Evolutionary conservation across 140 eudicot species (phyloP).

Genomic region (Ambrosia hybrid): DNA sequence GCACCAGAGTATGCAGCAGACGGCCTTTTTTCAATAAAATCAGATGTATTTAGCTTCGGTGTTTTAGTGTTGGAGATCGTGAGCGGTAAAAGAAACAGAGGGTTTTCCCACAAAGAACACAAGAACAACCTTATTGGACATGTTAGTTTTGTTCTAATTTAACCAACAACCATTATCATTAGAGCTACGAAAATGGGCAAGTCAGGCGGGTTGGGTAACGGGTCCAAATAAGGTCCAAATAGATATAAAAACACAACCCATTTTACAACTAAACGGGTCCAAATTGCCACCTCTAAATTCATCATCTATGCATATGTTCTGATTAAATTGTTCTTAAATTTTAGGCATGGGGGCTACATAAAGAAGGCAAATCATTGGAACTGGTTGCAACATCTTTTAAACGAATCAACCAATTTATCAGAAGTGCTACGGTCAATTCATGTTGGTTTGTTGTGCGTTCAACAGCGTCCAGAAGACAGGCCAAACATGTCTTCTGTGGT

Average conservation of each 20-base stretch:
- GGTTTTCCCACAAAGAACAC: conserved; percentile 34
- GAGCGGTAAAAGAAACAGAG: conserved; percentile 38
- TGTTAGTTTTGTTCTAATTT: conserved; percentile 25
- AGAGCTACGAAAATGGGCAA: too few relatives aligned
- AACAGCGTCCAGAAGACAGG: conserved; percentile 44
- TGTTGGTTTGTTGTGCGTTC: conserved; percentile 47
- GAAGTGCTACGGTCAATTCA: conserved; percentile 45
- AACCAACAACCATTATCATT: too few relatives aligned
- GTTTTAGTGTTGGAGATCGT: conserved; percentile 44
- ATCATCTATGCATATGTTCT: neutral
- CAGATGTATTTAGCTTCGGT: conserved; percentile 50
- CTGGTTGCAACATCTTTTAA: conserved; percentile 25
- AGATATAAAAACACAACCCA: too few relatives aligned
- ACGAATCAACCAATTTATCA: conserved; percentile 12
- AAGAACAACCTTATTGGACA: conserved; percentile 44
- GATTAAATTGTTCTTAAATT: neutral
- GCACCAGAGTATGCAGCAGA: conserved; percentile 48
- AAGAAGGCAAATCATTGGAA: conserved; percentile 36
- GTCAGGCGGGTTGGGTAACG: too few relatives aligned
- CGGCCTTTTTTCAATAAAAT: conserved; percentile 36
- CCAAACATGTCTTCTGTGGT: conserved; percentile 50
- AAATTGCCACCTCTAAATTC: too few relatives aligned
- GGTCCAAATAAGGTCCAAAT: too few relatives aligned
- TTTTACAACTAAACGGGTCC: too few relatives aligned
- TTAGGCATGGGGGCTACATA: conserved; percentile 45